Base-by-base conservation (phyloP, 2,329 filamentous ascomycete species). In the Orbilia blumenaviensis region DNA sequence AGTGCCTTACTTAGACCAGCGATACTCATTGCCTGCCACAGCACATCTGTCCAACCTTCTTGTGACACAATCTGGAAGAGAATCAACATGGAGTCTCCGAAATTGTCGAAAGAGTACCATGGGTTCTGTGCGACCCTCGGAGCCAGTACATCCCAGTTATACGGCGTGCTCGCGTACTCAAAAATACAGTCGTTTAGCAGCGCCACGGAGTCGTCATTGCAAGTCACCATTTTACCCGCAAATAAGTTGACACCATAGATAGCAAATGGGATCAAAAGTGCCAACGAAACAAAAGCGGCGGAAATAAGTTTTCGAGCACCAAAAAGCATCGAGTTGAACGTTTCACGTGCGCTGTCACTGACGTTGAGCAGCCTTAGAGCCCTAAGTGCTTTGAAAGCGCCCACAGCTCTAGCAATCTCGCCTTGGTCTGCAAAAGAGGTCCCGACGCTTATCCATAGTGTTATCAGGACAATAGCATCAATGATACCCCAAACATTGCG, bases 61-160 rank as follows among this genome's bases (percentile, higher is more conserved):
- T 99, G 95, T 62, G 94, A 98, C 44, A 98, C 94, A 83, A 99
- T 97, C 82, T 98, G 94, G 84, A 97, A 99, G 74, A 99, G 91
- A 77, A 96, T 96, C 84, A 98, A 98, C 34, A 99, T 86, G 0
- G 94, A 91, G 64, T 92, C 88, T n/a, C 91, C 92, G 80, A 99
- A 99, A 81, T 96, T 91, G 82, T 99, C 95, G 81, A 99, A 99
- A 82, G 91, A 91, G 83, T 91, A 98, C 81, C 89, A 96, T 0
- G 90, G 89, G 80, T 99, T 98, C 0, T 88, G 84, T 9, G 91
- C 93, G 52, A 91, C 89, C 66, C 95, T 89, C 4, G 95, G 95
- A 1, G 93, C 91, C 8, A 97, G 85, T 71, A 99, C 87, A 7
- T 90, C 84, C 94, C 94, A 99, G 64, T 90, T 91, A 81, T 89